Evolutionary conservation across 495 filamentous ascomycete species (phyloP), one percentile per base, ranked within the genome.

Genomic region (Xeromyces bisporus): DNA sequence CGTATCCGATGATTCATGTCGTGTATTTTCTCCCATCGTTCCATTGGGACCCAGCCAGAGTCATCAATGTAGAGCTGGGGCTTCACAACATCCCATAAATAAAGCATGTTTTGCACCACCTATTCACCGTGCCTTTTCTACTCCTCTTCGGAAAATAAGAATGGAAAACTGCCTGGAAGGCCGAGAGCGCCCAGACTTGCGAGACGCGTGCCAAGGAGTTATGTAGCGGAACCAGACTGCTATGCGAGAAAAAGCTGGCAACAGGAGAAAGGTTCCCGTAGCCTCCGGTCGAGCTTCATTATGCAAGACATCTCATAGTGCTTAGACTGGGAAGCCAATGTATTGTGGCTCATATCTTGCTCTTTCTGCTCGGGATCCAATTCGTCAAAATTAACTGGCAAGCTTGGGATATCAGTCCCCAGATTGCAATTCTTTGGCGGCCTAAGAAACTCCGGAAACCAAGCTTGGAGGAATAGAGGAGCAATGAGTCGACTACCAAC

Each of bases 151-250:
- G 39, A 35, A 24, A 55, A 47, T 9, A 23, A 11, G 23, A 53
- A 45, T n/a, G 51, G 49, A 38, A 42, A 53, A 17, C 34, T 40
- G 23, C 43, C 44, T 32, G 39, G 32, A 11, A 42, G 40, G 5
- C 26, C 44, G 7, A 47, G 33, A 29, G 11, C 7, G n/a, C 21
- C 46, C 43, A 48, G 32, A 42, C 41, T 3, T 46, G 28, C 2
- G 30, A 47, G 26, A 45, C 15, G n/a, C 33, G 34, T 25, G 37
- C 31, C 31, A 41, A 27, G 30, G 28, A 47, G 21, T 43, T 35
- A 7, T 36, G 36, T 30, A 48, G 32, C 5, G 36, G 42, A 27
- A 45, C 35, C 18, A 48, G 6, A 14, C 32, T 40, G 8, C 42
- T 37, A 23, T 31, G 28, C 3, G 30, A 33, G n/a, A 21, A 32